These are phyloP conservation scores for Fraxinus albicans DNA, from an alignment of 305 asterid species.

Conservation along the genomic window DNA sequence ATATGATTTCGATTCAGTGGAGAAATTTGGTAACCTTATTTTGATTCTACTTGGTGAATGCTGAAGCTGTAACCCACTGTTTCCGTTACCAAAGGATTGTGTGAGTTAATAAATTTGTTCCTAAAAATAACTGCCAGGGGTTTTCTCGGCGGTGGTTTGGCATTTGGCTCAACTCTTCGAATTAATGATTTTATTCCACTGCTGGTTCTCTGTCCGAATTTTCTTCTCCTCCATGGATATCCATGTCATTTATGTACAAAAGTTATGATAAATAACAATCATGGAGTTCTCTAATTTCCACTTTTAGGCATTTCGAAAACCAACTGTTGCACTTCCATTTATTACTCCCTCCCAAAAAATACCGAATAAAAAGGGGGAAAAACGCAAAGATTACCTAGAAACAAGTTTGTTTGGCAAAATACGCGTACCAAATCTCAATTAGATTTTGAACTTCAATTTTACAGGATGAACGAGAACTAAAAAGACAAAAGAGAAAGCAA, in stretches of 20 bases:
- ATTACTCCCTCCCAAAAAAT: neutral
- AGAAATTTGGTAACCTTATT: neutral
- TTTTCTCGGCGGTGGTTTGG: neutral
- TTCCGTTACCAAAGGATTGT: neutral
- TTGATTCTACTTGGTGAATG: neutral
- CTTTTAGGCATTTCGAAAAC: neutral
- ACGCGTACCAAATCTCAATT: conserved; percentile 4
- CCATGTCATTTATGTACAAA: neutral
- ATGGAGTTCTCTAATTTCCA: neutral
- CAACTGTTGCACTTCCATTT: neutral
- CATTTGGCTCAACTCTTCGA: neutral
- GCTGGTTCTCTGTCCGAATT: neutral
- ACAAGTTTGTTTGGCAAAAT: neutral
- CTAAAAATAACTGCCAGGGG: neutral
- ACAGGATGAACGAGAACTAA: conserved; percentile 89
- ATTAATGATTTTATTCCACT: neutral
- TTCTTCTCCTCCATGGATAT: neutral
- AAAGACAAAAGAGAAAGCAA: conserved; percentile 92
- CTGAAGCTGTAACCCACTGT: neutral
- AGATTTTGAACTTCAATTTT: conserved; percentile 18
- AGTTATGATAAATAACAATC: neutral
- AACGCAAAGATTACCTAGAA: neutral
- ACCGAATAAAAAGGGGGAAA: neutral
- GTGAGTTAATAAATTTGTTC: neutral
- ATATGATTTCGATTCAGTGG: neutral